phyloP scores from a whole-genome alignment of 2,329 filamentous ascomycete species.

The Monosporascus sp. region DNA sequence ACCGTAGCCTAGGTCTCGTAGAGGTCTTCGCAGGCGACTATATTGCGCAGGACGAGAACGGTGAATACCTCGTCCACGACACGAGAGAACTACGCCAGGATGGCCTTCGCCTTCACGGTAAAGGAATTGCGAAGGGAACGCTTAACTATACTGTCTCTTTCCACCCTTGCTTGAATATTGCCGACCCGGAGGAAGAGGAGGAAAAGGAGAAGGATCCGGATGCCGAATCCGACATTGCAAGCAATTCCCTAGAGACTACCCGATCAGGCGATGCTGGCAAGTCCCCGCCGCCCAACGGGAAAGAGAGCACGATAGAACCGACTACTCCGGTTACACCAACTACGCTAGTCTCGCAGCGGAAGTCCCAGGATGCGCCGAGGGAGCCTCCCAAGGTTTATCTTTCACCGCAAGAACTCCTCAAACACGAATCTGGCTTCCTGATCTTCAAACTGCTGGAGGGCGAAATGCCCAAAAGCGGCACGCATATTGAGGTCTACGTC shows the following conservation, averaged over 20 bases:
- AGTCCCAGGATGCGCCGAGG: slow-evolving; percentile 47
- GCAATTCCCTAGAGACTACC: slow-evolving; percentile 27
- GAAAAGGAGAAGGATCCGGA: slow-evolving; percentile 35
- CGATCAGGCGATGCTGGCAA: slow-evolving; percentile 38
- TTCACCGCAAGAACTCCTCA: slow-evolving; percentile 70
- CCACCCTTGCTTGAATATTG: slow-evolving; percentile 81
- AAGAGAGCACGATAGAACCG: slow-evolving; percentile 20
- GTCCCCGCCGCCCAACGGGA: slow-evolving; percentile 33
- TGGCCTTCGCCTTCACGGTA: slow-evolving; percentile 68
- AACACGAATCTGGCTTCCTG: slow-evolving; percentile 85
- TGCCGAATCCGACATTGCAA: slow-evolving; percentile 17
- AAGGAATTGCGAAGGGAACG: slow-evolving; percentile 69
- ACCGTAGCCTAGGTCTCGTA: slow-evolving; percentile 77
- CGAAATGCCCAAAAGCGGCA: slow-evolving; percentile 70
- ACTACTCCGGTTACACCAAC: slow-evolving; percentile 31
- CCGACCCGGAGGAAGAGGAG: slow-evolving; percentile 84
- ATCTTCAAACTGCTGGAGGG: slow-evolving; percentile 93
- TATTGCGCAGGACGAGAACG: slow-evolving; percentile 69
- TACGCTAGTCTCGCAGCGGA: slow-evolving; percentile 31
- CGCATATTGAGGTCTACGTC: slow-evolving; percentile 81
- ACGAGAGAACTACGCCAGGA: slow-evolving; percentile 63
- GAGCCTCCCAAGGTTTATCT: slow-evolving; percentile 72
- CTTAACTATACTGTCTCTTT: slow-evolving; percentile 83
- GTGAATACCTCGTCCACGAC: slow-evolving; percentile 76
- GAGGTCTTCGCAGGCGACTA: slow-evolving; percentile 77